phyloP scores from a whole-genome alignment of 306 rosid genomes.

The Quercus wislizeni region DNA sequence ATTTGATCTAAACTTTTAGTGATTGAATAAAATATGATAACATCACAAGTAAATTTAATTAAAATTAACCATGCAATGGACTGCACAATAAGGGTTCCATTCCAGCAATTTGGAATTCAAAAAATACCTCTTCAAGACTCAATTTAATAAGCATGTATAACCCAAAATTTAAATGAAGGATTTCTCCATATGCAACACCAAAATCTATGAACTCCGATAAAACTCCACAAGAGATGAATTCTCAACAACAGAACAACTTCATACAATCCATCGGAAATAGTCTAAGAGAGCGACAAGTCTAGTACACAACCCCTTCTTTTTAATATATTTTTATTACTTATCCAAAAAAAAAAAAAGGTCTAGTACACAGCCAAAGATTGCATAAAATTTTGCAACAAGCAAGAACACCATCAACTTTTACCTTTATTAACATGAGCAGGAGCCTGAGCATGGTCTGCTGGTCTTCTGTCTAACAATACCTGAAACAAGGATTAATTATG shows the following conservation, averaged over 20 bases:
- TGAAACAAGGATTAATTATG: conserved; percentile 25
- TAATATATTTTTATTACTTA: too few species aligned
- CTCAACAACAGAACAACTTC: not conserved
- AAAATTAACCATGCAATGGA: too few species aligned
- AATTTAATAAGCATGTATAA: not conserved
- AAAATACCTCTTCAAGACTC: not conserved
- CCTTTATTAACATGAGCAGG: conserved; percentile 29
- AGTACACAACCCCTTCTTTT: not conserved
- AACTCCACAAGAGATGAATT: not conserved
- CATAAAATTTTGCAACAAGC: not conserved
- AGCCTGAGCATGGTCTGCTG: conserved; percentile 49
- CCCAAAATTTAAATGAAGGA: not conserved
- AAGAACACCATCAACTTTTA: conserved; percentile 33
- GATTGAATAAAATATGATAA: not conserved
- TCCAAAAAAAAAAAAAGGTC: not conserved
- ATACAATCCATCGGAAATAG: not conserved
- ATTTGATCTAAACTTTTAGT: not conserved
- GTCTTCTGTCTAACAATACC: conserved; percentile 61
- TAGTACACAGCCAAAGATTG: not conserved
- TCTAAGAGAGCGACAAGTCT: not conserved
- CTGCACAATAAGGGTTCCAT: too few species aligned
- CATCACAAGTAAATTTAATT: not conserved
- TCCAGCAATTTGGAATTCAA: not conserved
- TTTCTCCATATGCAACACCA: not conserved
- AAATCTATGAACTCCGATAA: not conserved